Conservation (phyloP, 1,284 basidiomycete genomes). For the Naganishia liquefaciens region DNA sequence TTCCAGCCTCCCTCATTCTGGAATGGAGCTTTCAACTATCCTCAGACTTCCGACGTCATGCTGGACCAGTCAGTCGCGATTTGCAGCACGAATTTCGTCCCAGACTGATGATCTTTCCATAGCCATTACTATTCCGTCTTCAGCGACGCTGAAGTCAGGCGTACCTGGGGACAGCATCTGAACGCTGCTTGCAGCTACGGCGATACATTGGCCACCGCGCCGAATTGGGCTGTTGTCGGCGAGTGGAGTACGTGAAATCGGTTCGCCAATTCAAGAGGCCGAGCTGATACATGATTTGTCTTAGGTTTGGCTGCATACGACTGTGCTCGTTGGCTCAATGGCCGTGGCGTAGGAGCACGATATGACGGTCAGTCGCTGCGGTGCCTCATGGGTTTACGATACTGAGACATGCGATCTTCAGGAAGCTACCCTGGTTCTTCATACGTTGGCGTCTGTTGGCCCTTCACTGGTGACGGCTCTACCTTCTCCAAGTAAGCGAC, state of each 20-base stretch:
- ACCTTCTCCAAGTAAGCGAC: constrained; percentile 61
- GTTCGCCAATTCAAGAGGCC: background rate
- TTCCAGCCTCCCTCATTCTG: constrained; percentile 64
- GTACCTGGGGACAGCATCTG: constrained; percentile 67
- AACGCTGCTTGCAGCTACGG: constrained; percentile 61
- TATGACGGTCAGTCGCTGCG: constrained; percentile 65
- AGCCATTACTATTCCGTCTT: constrained; percentile 81
- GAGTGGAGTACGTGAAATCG: constrained; percentile 68
- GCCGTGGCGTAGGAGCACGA: constrained; percentile 67
- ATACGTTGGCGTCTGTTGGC: constrained; percentile 69
- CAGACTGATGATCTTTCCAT: background rate
- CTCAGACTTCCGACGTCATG: constrained; percentile 65
- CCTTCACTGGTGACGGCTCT: constrained; percentile 68
- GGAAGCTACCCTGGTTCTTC: constrained; percentile 64
- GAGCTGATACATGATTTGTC: background rate
- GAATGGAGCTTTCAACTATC: constrained; percentile 37
- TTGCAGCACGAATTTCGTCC: background rate
- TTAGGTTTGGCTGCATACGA: constrained; percentile 66
- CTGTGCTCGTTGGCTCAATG: constrained; percentile 79
- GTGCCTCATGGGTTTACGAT: no score
- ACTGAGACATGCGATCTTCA: background rate
- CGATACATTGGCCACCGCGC: constrained; percentile 58
- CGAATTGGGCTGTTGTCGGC: constrained; percentile 73
- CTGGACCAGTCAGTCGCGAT: constrained; percentile 63
- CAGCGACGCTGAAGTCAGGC: constrained; percentile 61